Percentiles rank a stretch among this genome's conserved stretches.
Conservation (phyloP, 176 grass and related monocot genomes). For the Aegilops speltoides region DNA sequence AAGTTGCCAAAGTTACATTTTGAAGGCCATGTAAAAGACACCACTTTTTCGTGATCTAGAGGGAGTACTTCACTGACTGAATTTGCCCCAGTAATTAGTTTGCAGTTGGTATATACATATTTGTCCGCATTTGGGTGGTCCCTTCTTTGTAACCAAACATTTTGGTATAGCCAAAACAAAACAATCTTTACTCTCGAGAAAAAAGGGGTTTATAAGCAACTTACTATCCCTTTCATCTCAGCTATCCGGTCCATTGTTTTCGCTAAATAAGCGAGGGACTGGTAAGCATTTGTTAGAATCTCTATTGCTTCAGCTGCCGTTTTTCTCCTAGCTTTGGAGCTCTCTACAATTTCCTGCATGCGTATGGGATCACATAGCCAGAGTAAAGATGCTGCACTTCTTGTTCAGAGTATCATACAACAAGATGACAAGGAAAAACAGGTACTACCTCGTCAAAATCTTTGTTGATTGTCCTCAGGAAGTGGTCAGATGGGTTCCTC, state of each 20-base stretch:
- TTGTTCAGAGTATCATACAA: not conserved
- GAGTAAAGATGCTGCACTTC: not conserved
- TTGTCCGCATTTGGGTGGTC: not conserved
- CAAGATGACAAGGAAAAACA: not conserved
- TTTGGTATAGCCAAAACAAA: not conserved
- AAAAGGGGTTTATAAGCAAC: not conserved
- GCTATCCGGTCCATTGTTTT: constrained; percentile 23
- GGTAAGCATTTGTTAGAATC: constrained; percentile 26
- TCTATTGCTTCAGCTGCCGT: constrained; percentile 42
- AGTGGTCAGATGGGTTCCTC: no score
- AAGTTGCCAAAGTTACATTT: no score
- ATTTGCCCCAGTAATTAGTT: not conserved
- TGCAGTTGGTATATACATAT: not conserved
- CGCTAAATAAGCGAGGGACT: not conserved
- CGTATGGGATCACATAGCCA: not conserved
- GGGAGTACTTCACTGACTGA: no score
- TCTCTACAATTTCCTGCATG: constrained; percentile 29
- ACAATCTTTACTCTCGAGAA: not conserved
- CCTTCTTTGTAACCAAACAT: not conserved
- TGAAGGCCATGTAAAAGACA: no score
- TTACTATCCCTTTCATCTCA: constrained; percentile 32
- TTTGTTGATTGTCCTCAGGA: no score
- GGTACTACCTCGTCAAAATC: no score
- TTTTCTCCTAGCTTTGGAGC: constrained; percentile 11
- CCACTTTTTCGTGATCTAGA: no score